Percentiles rank a stretch among this genome's conserved stretches.
Evolutionary conservation across 768 basidiomycete species (phyloP).

Genomic region (Suillus brevipes): DNA sequence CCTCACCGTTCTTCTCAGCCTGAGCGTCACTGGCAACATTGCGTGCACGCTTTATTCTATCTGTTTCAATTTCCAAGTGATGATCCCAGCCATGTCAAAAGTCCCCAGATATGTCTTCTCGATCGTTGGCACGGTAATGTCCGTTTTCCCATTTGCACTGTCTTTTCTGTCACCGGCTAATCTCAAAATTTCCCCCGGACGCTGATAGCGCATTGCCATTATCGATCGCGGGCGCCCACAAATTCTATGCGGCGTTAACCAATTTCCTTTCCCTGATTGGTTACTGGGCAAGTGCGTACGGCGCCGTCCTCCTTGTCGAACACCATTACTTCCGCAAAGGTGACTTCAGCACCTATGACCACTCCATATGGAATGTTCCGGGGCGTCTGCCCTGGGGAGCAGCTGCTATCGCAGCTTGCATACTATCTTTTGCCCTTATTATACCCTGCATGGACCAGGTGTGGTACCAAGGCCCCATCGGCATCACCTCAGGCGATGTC

Average conservation of each 20-base stretch:
- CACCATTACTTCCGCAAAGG: conserved; percentile 64
- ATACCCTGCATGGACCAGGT: conserved; percentile 70
- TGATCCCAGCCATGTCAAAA: conserved; percentile 54
- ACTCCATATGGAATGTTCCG: conserved; percentile 51
- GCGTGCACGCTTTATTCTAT: conserved; percentile 83
- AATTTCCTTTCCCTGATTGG: conserved; percentile 71
- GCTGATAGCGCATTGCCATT: conserved; percentile 58
- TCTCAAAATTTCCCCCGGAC: background rate
- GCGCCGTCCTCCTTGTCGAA: conserved; percentile 60
- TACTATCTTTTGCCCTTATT: conserved; percentile 53
- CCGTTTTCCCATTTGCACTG: conserved; percentile 24
- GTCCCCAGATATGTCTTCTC: conserved; percentile 74
- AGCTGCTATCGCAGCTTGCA: conserved; percentile 56
- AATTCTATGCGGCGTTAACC: conserved; percentile 62
- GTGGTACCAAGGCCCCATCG: conserved; percentile 73
- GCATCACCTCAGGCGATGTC: conserved; percentile 63
- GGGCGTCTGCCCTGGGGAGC: conserved; percentile 57
- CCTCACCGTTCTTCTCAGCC: conserved; percentile 68
- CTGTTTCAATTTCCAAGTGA: conserved; percentile 70
- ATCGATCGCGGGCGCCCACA: conserved; percentile 66
- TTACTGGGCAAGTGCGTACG: conserved; percentile 62
- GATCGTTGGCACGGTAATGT: conserved; percentile 67
- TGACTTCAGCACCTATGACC: conserved; percentile 49
- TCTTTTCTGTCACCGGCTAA: conserved; percentile 11
- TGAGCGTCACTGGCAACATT: conserved; percentile 79